phyloP scores from a whole-genome alignment of 2,329 filamentous ascomycete genomes.

The Fusarium anguioides region DNA sequence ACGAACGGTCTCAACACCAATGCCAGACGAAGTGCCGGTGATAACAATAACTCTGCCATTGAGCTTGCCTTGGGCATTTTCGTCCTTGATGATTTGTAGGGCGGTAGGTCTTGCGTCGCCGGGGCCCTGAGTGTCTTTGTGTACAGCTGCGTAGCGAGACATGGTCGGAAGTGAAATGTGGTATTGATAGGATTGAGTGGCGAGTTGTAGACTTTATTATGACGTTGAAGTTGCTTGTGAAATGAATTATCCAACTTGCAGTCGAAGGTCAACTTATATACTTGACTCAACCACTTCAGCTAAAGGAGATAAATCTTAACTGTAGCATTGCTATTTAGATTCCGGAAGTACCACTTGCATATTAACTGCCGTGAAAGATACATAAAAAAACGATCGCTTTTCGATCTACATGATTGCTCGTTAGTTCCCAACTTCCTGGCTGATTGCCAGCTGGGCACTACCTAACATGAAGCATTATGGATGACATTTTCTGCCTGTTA shows the following conservation, averaged over 20 bases:
- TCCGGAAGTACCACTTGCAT: not conserved
- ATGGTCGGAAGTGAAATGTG: not conserved
- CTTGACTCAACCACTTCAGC: not conserved
- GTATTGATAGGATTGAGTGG: not conserved
- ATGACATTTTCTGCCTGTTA: conserved; percentile 29
- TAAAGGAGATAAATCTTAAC: not conserved
- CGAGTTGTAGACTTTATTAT: too few relatives aligned
- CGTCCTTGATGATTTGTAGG: conserved; percentile 53
- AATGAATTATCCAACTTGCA: too few relatives aligned
- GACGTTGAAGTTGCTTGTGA: not conserved
- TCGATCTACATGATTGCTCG: not conserved
- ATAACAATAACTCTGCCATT: conserved; percentile 55
- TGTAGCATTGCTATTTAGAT: too few relatives aligned
- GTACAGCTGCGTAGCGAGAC: conserved; percentile 21
- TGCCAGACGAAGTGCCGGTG: conserved; percentile 57
- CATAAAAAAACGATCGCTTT: not conserved
- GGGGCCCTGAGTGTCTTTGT: conserved; percentile 44
- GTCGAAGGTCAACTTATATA: not conserved
- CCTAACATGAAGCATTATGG: conserved; percentile 1
- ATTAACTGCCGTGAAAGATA: not conserved
- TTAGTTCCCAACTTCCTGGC: not conserved
- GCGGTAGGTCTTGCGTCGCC: conserved; percentile 56
- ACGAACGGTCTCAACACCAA: conserved; percentile 58
- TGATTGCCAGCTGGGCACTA: too few relatives aligned
- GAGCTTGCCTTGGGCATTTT: conserved; percentile 48